Evolutionary conservation across 331 rosid species (phyloP).

Genomic region (Malus hybrid): DNA sequence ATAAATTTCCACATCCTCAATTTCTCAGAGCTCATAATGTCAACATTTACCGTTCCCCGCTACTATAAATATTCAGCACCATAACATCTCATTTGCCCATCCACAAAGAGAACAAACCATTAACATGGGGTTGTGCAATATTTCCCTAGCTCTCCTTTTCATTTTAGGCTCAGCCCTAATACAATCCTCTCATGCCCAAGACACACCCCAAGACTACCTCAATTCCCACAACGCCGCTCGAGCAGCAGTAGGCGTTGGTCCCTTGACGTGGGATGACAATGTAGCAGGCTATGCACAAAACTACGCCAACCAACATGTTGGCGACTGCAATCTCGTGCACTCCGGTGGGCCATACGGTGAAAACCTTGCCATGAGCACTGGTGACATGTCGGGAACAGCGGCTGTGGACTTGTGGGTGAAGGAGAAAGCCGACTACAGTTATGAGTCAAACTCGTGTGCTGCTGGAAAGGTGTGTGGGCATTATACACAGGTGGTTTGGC

Average conservation of each 20-base stretch:
- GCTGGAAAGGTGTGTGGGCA: background rate
- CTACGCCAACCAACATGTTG: conserved; percentile 16
- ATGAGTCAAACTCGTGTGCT: conserved; percentile 21
- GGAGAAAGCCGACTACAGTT: conserved; percentile 7
- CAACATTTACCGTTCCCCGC: too few species aligned
- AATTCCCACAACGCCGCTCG: conserved; percentile 41
- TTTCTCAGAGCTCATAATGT: too few species aligned
- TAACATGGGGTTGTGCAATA: too few species aligned
- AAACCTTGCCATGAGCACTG: conserved; percentile 29
- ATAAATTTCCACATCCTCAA: too few species aligned
- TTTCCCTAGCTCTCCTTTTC: too few species aligned
- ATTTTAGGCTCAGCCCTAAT: too few species aligned
- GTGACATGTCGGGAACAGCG: background rate
- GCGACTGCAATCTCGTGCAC: conserved; percentile 26
- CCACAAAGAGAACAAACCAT: too few species aligned
- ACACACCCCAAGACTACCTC: conserved; percentile 37
- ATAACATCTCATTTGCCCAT: too few species aligned
- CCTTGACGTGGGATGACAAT: conserved; percentile 16
- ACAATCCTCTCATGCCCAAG: conserved; percentile 11
- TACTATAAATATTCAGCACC: too few species aligned
- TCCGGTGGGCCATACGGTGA: conserved; percentile 43
- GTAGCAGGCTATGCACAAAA: conserved; percentile 27
- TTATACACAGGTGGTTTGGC: too few species aligned
- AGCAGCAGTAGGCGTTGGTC: conserved; percentile 26
- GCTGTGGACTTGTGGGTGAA: too few species aligned